Evolutionary conservation across 495 filamentous ascomycete species (phyloP), one percentile per base, ranked within the genome.

Genomic region (Aspergillus heteromorphus): DNA sequence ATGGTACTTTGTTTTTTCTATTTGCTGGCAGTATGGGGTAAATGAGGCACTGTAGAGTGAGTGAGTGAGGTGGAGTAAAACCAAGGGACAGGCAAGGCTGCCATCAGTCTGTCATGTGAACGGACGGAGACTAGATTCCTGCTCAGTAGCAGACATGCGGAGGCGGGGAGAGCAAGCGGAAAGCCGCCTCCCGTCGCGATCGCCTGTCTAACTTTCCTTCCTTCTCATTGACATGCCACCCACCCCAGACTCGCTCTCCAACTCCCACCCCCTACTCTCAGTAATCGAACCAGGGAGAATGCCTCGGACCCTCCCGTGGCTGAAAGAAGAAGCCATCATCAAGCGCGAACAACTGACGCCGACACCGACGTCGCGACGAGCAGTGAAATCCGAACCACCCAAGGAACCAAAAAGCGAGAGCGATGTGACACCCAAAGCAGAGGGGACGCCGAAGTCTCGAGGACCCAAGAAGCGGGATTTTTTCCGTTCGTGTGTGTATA

Each of bases 251-350:
- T 30, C 23, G 29, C 17, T 40, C 30, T 51, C 47, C 40, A 27
- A 41, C 14, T 54, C 21, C 18, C 23, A 36, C 7, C 34, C 36
- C 19, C 19, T 25, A 30, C 31, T 36, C 31, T n/a, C 27, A 6
- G 11, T 7, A 47, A 5, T 6, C 27, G 4, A 13, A 47, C n/a
- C n/a, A n/a, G n/a, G 14, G 7, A 65, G 7, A 2, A 77, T 77
- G 74, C 72, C 74, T 16, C 66, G 74, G 19, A 72, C 61, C 1
- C 53, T 76, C n/a, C 74, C 74, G n/a, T 77, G 74, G 74, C 61
- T 51, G 23, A 57, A 43, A 38, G 43, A 43, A 13, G 55, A 48
- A 45, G 53, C 55, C 4, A 36, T 21, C n/a, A 42, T 19, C 13
- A 57, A 43, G 21, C 43, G 49, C 21, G 23, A 27, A 25, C 4